Evolutionary conservation across 1,284 basidiomycete genomes (phyloP).

Genomic region (Sporisorium scitamineum): DNA sequence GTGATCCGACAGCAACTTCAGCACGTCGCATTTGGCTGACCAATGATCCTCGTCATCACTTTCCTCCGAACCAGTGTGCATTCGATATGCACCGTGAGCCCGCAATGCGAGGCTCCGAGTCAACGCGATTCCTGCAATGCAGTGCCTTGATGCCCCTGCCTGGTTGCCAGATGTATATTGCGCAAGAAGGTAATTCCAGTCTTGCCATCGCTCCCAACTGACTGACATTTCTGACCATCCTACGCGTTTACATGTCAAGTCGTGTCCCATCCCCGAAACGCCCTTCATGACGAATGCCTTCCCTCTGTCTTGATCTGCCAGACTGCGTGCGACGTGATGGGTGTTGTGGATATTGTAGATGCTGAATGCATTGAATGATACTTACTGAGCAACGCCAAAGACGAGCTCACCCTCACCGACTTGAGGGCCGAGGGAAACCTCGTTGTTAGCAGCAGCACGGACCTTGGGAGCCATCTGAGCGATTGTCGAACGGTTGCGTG

Average conservation of each 20-base stretch:
- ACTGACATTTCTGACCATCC: no score
- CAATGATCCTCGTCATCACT: neutral
- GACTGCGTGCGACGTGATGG: constrained; percentile 23
- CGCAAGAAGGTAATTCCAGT: no score
- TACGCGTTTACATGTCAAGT: no score
- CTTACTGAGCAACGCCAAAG: constrained; percentile 68
- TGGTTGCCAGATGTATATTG: no score
- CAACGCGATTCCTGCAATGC: neutral
- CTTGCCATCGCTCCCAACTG: no score
- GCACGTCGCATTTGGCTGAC: constrained; percentile 14
- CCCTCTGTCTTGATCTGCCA: neutral
- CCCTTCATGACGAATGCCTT: no score
- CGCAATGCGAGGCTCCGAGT: neutral
- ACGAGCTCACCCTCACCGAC: constrained; percentile 69
- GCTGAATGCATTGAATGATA: constrained; percentile 16
- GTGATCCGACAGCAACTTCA: constrained; percentile 2
- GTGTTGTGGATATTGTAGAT: neutral
- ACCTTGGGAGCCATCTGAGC: constrained; percentile 68
- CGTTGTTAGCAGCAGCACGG: constrained; percentile 59
- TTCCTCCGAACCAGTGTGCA: neutral
- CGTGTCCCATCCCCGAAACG: no score
- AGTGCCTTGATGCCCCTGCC: neutral
- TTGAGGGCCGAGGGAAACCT: constrained; percentile 69
- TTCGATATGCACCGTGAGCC: neutral
- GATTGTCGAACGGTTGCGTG: neutral